A percentile compares a stretch with the other conserved stretches of the same genome.
Evolutionary conservation across 306 rosid genomes (phyloP).

Genomic region (Canavalia gladiata): DNA sequence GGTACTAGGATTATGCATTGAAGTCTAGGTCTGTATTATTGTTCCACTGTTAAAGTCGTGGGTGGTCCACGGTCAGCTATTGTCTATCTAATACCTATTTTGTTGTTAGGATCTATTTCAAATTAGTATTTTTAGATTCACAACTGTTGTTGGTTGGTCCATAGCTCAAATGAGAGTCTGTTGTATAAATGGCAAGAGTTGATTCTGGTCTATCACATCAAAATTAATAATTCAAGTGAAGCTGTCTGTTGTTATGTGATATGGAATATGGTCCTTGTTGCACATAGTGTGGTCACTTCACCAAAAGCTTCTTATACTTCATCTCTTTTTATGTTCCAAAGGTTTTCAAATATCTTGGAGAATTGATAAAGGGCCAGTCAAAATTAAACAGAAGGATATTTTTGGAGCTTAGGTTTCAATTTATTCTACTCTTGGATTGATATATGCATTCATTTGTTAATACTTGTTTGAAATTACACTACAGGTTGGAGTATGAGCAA

Average conservation of each 20-base stretch:
- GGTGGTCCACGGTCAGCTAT: conserved; percentile 2
- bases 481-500: conserved; percentile 96
- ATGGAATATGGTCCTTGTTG: neutral
- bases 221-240: conserved; percentile 11
- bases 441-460: conserved; percentile 31
- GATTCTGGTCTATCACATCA: conserved; percentile 10
- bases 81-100: conserved; percentile 9
- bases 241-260: neutral
- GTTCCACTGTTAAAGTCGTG: conserved; percentile 9
- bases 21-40: conserved; percentile 16
- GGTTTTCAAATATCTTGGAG: conserved; percentile 23
- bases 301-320: neutral
- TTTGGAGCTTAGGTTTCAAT: conserved; percentile 30
- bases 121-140: neutral
- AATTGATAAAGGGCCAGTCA: neutral
- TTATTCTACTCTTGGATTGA: conserved; percentile 8
- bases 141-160: neutral
- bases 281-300: neutral
- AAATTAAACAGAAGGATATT: neutral
- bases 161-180: neutral
- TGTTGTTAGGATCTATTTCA: neutral
- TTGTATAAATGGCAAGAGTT: neutral
- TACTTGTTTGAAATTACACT: conserved; percentile 41
- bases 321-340: conserved; percentile 20
- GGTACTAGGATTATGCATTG: neutral